phyloP scores from a whole-genome alignment of 139 green algal species.

The Raphidocelis subcapitata region DNA sequence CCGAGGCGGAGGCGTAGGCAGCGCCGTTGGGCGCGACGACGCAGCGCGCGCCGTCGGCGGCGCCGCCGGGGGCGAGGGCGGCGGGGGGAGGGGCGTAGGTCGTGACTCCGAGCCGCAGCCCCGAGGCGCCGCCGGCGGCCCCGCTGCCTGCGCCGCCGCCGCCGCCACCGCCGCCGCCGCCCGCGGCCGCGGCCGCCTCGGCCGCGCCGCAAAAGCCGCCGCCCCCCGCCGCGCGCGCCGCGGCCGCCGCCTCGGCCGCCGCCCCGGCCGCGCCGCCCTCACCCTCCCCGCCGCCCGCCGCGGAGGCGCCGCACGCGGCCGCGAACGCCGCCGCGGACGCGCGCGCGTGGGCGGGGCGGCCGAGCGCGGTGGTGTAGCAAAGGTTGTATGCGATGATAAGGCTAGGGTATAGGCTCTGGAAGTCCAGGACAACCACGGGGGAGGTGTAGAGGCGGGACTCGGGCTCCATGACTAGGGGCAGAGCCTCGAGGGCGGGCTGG shows the following conservation, averaged over 20 bases:
- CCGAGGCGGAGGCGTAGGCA: conserved; percentile 65
- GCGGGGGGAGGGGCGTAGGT: conserved; percentile 15
- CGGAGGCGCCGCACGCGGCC: neutral
- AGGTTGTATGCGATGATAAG: conserved; percentile 99
- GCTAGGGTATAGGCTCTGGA: conserved; percentile 96
- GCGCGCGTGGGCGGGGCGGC: conserved; percentile 56
- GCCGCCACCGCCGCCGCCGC: conserved; percentile 9
- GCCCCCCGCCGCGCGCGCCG: neutral
- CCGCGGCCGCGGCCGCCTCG: neutral
- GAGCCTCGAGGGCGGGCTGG: conserved; percentile 91
- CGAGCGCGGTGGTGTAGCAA: conserved; percentile 92
- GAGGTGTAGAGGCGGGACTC: conserved; percentile 78
- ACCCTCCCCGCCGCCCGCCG: too few relatives aligned
- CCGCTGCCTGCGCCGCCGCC: neutral
- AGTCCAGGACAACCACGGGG: conserved; percentile 95
- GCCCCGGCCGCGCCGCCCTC: neutral
- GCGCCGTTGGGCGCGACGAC: conserved; percentile 87
- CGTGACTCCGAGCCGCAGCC: conserved; percentile 17
- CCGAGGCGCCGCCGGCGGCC: neutral
- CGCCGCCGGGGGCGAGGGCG: conserved; percentile 3
- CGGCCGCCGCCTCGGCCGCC: neutral
- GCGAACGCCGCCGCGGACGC: conserved; percentile 17
- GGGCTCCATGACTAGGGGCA: conserved; percentile 98
- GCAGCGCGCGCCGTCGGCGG: conserved; percentile 37
- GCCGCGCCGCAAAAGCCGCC: neutral